These are phyloP conservation scores for Orbilia quercus DNA, from an alignment of 2,329 filamentous ascomycete genomes.

Conservation along the genomic window DNA sequence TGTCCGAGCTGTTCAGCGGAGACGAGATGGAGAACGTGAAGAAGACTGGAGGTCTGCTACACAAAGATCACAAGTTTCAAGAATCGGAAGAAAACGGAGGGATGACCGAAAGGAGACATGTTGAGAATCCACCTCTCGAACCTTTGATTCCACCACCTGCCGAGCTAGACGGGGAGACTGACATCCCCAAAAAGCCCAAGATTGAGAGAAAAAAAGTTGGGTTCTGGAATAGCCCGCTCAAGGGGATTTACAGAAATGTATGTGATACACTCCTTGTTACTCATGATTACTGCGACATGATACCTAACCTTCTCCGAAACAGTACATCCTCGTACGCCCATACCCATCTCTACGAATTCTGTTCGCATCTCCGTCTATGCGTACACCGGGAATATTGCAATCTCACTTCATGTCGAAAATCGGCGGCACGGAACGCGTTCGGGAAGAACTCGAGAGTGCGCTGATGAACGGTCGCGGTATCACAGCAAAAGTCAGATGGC, in stretches of 20 bases:
- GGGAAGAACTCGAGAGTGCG: slow-evolving; percentile 69
- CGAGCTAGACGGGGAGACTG: slow-evolving; percentile 58
- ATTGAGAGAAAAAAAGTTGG: slow-evolving; percentile 7
- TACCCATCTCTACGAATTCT: slow-evolving; percentile 74
- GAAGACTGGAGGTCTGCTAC: slow-evolving; percentile 73
- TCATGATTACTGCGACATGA: neutral
- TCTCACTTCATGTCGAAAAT: slow-evolving; percentile 70
- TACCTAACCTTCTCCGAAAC: slow-evolving; percentile 30
- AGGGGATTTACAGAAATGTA: slow-evolving; percentile 71
- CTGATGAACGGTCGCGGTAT: slow-evolving; percentile 76
- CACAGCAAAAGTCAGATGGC: slow-evolving; percentile 79
- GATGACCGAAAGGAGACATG: neutral
- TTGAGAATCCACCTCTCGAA: slow-evolving; percentile 5
- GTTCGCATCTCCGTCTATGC: slow-evolving; percentile 75
- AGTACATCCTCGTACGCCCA: slow-evolving; percentile 75
- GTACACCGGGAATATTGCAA: slow-evolving; percentile 75
- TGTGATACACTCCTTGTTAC: slow-evolving; percentile 59
- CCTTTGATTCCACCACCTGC: slow-evolving; percentile 26
- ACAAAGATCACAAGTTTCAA: slow-evolving; percentile 61
- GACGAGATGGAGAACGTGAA: slow-evolving; percentile 74
- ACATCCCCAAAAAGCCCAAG: slow-evolving; percentile 37
- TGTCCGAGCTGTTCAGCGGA: slow-evolving; percentile 77
- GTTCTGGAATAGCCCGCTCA: slow-evolving; percentile 60
- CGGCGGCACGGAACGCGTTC: slow-evolving; percentile 66
- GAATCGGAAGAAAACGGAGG: slow-evolving; percentile 10